A percentile compares a stretch with the other conserved stretches of the same genome.
Evolutionary conservation across 345 rosid species (phyloP).

Genomic region (Sisymbrium altissimum): DNA sequence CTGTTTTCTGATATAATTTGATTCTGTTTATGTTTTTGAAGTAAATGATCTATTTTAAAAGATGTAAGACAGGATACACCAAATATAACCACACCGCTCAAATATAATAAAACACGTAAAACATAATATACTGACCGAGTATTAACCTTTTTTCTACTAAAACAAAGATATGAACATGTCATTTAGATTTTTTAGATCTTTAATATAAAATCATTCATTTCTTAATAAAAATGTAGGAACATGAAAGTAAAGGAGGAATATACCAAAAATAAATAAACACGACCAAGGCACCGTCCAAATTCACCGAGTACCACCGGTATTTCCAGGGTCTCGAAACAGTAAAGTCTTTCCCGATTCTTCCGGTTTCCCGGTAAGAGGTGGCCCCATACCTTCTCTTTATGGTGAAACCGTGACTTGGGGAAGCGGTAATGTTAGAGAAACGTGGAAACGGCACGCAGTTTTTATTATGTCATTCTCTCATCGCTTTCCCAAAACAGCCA

Average conservation of each 20-base stretch:
- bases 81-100: not conserved
- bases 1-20: not conserved
- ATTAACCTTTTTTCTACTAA: too few relatives aligned
- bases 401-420: constrained; percentile 4
- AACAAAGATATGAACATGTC: not conserved
- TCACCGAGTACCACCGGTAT: not conserved
- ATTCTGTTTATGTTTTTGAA: not conserved
- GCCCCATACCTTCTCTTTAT: constrained; percentile 2
- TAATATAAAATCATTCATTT: not conserved
- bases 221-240: not conserved
- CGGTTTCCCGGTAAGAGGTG: not conserved
- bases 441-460: constrained; percentile 33
- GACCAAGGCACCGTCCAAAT: constrained; percentile 1
- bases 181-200: not conserved
- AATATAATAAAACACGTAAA: not conserved
- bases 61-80: not conserved
- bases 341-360: not conserved
- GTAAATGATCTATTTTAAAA: not conserved
- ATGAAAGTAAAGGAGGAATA: not conserved
- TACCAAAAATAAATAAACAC: not conserved
- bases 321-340: not conserved
- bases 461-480: constrained; percentile 20
- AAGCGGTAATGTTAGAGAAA: not conserved
- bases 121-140: not conserved
- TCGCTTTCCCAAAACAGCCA: constrained; percentile 29